Evolutionary conservation across 1,139 yeast genomes (phyloP).

Genomic region (Kodamaea alishanica): DNA sequence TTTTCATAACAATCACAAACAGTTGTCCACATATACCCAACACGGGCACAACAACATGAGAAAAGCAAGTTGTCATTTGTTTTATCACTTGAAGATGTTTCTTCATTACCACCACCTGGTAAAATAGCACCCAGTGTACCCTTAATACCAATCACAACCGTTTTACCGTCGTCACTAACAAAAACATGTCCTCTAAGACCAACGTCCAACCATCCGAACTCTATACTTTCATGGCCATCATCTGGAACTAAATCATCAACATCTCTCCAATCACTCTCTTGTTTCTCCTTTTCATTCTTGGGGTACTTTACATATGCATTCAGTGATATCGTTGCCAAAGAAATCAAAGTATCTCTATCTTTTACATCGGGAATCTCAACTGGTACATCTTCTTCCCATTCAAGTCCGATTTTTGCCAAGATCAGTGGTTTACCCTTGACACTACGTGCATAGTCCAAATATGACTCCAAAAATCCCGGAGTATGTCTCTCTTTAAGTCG

Average conservation of each 20-base stretch:
- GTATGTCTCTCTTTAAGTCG: slow-evolving; percentile 55
- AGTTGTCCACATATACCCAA: slow-evolving; percentile 88
- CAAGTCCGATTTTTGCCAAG: slow-evolving; percentile 43
- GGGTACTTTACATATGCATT: slow-evolving; percentile 88
- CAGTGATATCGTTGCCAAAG: slow-evolving; percentile 82
- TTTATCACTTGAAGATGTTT: slow-evolving; percentile 78
- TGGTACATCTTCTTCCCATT: slow-evolving; percentile 49
- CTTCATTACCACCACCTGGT: slow-evolving; percentile 70
- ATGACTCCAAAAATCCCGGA: slow-evolving; percentile 65
- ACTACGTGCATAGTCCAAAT: slow-evolving; percentile 53
- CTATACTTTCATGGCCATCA: slow-evolving; percentile 29
- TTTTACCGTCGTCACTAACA: slow-evolving; percentile 56
- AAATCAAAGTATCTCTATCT: slow-evolving; percentile 68
- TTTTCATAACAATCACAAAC: slow-evolving; percentile 91
- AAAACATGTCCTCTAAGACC: slow-evolving; percentile 93
- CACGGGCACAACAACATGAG: slow-evolving; percentile 95
- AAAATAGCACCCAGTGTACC: slow-evolving; percentile 90
- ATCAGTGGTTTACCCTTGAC: slow-evolving; percentile 42
- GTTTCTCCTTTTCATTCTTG: slow-evolving; percentile 52
- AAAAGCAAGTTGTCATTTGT: slow-evolving; percentile 82
- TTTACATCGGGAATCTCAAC: slow-evolving; percentile 66
- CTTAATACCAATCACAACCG: slow-evolving; percentile 78
- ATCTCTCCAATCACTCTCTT: slow-evolving; percentile 75
- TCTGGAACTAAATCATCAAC: slow-evolving; percentile 59
- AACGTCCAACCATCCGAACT: slow-evolving; percentile 81